These are phyloP conservation scores for Naegleria fowleri DNA, from an alignment of 208 protist species.

Conservation along the genomic window DNA sequence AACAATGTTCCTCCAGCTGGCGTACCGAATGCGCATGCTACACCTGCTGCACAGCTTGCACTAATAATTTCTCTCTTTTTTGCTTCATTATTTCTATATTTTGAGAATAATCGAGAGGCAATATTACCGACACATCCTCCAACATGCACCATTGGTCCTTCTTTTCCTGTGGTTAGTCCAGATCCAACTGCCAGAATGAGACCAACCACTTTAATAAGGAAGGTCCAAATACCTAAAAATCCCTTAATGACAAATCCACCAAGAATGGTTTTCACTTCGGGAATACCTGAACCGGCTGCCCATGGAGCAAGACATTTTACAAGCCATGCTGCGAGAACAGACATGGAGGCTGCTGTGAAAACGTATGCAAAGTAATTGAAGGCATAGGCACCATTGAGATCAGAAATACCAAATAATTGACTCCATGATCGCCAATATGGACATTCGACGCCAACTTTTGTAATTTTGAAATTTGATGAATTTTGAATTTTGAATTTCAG, in stretches of 20 bases:
- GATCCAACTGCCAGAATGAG: constrained; percentile 75
- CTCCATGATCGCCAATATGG: neutral
- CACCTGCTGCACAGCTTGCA: constrained; percentile 81
- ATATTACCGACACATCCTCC: constrained; percentile 26
- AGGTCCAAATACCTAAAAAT: constrained; percentile 52
- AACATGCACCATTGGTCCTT: neutral
- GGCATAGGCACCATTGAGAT: neutral
- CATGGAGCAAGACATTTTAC: constrained; percentile 43
- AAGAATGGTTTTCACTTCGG: constrained; percentile 74
- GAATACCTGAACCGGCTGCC: constrained; percentile 65
- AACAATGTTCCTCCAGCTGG: constrained; percentile 91
- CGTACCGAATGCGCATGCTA: constrained; percentile 87
- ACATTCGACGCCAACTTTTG: neutral
- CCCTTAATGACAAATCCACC: constrained; percentile 58
- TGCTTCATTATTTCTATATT: constrained; percentile 67
- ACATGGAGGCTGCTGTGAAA: neutral
- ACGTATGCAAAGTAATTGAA: neutral
- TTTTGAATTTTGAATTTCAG: too few relatives aligned
- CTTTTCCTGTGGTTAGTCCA: constrained; percentile 51
- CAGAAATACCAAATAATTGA: neutral
- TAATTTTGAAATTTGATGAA: too few relatives aligned
- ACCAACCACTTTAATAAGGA: constrained; percentile 69
- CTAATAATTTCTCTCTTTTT: constrained; percentile 87
- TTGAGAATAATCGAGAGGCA: constrained; percentile 62
- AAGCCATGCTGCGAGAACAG: neutral